Conservation (phyloP, 2,329 filamentous ascomycete species). For the Fusarium devonianum region DNA sequence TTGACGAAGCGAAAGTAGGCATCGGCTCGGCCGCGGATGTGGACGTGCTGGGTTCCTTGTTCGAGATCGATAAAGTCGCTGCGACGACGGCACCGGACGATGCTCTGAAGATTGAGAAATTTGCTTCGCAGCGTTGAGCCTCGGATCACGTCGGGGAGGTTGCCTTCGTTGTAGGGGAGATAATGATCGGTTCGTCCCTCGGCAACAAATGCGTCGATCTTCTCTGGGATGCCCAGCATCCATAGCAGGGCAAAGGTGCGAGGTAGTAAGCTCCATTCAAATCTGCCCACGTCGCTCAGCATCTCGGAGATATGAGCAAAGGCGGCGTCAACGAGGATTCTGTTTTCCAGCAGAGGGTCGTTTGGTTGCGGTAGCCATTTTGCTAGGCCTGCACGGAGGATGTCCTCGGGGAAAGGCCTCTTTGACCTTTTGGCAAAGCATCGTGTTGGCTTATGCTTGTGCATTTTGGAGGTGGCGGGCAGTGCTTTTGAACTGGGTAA, state of each 20-base stretch:
- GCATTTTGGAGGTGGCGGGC: background rate
- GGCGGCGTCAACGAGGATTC: background rate
- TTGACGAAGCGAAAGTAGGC: background rate
- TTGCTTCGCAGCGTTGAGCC: background rate
- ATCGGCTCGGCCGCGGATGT: background rate
- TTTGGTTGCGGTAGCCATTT: background rate
- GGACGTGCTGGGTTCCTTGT: background rate
- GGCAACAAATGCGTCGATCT: background rate
- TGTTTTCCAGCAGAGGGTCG: background rate
- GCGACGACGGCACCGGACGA: background rate
- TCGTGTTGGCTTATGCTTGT: background rate
- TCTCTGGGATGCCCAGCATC: constrained; percentile 1
- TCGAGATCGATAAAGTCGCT: background rate
- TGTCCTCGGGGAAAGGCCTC: background rate
- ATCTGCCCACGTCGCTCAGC: background rate
- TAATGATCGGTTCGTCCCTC: background rate
- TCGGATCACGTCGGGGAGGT: constrained; percentile 1
- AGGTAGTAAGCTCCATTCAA: constrained; percentile 3
- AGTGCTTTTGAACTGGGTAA: background rate
- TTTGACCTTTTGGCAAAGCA: background rate
- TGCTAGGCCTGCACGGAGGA: background rate
- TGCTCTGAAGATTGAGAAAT: background rate
- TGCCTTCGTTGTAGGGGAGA: background rate
- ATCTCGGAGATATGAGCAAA: background rate
- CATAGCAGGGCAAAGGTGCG: background rate